These are phyloP conservation scores for Mycena albidolilacea DNA, from an alignment of 768 basidiomycete species.

Conservation along the genomic window DNA sequence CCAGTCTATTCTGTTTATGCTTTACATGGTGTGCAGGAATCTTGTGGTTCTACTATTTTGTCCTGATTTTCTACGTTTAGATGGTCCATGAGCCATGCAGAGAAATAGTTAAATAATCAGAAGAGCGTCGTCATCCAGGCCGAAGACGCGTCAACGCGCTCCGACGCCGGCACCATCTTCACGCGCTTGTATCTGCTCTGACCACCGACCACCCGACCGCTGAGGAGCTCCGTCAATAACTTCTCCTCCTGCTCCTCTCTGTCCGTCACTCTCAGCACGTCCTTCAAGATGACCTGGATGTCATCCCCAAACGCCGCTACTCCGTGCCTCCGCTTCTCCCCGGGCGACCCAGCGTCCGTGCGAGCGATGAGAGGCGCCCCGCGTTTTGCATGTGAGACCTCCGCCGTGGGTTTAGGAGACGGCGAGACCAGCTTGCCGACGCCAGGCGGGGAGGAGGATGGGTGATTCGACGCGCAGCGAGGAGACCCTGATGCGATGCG, in stretches of 20 bases:
- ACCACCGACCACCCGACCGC: conserved; percentile 23
- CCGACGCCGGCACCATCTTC: conserved; percentile 21
- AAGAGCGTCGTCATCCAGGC: conserved; percentile 29
- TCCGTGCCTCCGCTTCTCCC: conserved; percentile 10
- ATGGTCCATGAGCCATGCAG: neutral
- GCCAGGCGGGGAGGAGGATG: neutral
- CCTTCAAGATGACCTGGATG: conserved; percentile 1
- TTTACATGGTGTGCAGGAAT: no score
- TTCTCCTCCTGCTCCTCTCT: conserved; percentile 20
- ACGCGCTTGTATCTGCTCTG: conserved; percentile 18
- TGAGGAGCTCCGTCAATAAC: conserved; percentile 13
- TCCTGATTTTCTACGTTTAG: no score
- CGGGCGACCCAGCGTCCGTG: conserved; percentile 18
- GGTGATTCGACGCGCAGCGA: conserved; percentile 10
- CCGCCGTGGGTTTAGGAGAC: neutral
- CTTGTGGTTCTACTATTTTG: no score
- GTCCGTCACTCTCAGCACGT: neutral
- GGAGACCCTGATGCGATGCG: conserved; percentile 13
- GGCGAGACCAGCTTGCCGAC: conserved; percentile 15
- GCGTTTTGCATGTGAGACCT: neutral
- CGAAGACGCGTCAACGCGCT: conserved; percentile 15
- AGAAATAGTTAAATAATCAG: conserved; percentile 2
- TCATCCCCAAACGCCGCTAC: conserved; percentile 20
- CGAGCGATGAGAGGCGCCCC: neutral
- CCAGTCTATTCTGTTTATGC: no score